Evolutionary conservation across 208 protist genomes (phyloP).

Genomic region (Trichomonas tenax): DNA sequence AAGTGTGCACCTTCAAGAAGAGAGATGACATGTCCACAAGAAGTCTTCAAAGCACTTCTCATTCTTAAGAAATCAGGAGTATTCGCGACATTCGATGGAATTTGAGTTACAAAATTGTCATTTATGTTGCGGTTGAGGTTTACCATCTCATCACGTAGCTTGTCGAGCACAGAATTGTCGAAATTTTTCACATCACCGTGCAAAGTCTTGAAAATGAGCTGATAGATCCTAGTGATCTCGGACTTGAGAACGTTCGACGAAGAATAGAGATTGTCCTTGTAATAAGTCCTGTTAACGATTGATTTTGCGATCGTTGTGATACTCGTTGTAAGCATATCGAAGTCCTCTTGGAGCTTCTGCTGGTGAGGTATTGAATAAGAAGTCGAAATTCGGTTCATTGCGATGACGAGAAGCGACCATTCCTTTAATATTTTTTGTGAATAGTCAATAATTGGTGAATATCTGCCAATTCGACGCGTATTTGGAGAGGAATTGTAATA

Average conservation of each 20-base stretch:
- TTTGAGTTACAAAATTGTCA: neutral
- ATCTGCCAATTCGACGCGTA: neutral
- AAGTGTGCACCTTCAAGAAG: neutral
- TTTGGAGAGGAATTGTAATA: neutral
- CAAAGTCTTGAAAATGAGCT: neutral
- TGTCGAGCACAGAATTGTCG: neutral
- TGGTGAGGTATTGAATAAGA: neutral
- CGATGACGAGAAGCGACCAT: neutral
- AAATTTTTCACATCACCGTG: neutral
- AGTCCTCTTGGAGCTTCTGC: neutral
- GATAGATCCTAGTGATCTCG: neutral
- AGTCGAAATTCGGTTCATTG: neutral
- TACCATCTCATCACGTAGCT: neutral
- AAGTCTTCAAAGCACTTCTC: neutral
- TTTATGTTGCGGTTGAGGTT: neutral
- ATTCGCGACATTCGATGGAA: neutral
- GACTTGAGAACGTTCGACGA: neutral
- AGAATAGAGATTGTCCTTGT: neutral
- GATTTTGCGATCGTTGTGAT: neutral
- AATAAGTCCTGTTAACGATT: neutral
- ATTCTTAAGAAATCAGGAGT: neutral
- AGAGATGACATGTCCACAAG: neutral
- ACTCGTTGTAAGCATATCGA: neutral
- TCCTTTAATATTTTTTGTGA: neutral
- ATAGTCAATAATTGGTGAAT: neutral